Evolutionary conservation across 2,329 filamentous ascomycete genomes (phyloP).

Genomic region (Penicillium sp.): DNA sequence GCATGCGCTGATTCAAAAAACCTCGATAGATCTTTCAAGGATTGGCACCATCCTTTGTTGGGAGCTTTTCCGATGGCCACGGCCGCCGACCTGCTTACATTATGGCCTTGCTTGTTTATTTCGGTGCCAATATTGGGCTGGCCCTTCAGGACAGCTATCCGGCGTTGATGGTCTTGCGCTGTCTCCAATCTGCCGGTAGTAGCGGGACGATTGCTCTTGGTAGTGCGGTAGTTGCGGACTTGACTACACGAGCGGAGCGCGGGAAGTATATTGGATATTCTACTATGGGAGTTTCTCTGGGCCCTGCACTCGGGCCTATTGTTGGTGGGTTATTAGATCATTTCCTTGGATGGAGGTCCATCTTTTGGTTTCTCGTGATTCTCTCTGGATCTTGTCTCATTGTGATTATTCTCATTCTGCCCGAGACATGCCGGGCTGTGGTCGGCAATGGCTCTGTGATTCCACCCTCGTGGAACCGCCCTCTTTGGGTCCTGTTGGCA

Average conservation of each 20-base stretch:
- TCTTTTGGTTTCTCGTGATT: conserved; percentile 72
- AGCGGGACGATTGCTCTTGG: conserved; percentile 72
- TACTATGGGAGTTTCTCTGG: conserved; percentile 59
- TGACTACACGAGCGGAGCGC: conserved; percentile 69
- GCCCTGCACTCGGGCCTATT: conserved; percentile 59
- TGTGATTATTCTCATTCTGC: conserved; percentile 59
- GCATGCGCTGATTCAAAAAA: conserved; percentile 1
- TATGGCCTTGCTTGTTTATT: conserved; percentile 55
- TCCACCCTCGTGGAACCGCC: conserved; percentile 31
- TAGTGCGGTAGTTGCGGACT: conserved; percentile 72
- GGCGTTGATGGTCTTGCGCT: conserved; percentile 43
- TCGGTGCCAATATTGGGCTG: conserved; percentile 43
- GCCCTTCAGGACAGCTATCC: conserved; percentile 41
- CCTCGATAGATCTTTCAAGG: conserved; percentile 58
- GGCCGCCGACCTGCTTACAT: conserved; percentile 66
- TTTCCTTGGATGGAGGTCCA: conserved; percentile 67
- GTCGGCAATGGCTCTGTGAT: conserved; percentile 41
- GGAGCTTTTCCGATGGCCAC: conserved; percentile 63
- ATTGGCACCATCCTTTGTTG: conserved; percentile 59
- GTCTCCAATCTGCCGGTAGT: conserved; percentile 53
- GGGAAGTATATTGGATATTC: conserved; percentile 73
- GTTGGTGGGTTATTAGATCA: conserved; percentile 67
- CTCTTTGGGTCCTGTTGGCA: conserved; percentile 17
- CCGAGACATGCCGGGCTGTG: conserved; percentile 51
- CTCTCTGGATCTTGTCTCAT: conserved; percentile 50